Conservation (phyloP, 2,329 filamentous ascomycete species). For the Beauveria caledonica region DNA sequence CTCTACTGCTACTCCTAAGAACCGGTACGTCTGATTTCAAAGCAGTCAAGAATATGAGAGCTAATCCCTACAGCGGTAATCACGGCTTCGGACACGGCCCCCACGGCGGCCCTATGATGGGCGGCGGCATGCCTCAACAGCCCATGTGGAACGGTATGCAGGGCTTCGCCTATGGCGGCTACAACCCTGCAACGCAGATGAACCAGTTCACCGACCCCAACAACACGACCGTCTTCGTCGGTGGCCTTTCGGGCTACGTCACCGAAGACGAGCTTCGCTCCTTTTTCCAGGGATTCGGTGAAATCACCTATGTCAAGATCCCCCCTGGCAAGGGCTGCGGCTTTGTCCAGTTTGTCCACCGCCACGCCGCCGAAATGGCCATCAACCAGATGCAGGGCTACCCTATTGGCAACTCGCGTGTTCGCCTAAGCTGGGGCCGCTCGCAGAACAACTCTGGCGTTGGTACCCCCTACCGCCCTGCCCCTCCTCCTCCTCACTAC, state of each 20-base stretch:
- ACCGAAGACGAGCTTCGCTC: constrained; percentile 99
- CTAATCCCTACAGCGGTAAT: constrained; percentile 23
- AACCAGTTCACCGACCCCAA: constrained; percentile 99
- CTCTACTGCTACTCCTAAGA: constrained; percentile 95
- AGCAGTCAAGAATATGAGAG: constrained; percentile 12
- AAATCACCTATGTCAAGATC: constrained; percentile 99
- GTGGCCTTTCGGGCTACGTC: constrained; percentile 92
- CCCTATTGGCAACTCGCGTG: constrained; percentile 96
- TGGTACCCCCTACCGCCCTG: constrained; percentile 92
- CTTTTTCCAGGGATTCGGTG: constrained; percentile 99
- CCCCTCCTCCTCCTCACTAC: constrained; percentile 58
- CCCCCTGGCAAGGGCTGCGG: constrained; percentile 98
- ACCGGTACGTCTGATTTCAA: constrained; percentile 41
- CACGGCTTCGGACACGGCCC: constrained; percentile 36
- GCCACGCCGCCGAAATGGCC: constrained; percentile 97
- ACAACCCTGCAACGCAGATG: constrained; percentile 56
- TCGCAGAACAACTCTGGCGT: constrained; percentile 99
- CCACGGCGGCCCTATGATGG: constrained; percentile 36
- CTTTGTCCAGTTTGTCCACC: constrained; percentile 98
- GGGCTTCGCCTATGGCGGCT: constrained; percentile 33
- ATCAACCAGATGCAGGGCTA: constrained; percentile 99
- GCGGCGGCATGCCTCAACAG: constrained; percentile 37
- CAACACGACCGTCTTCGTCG: constrained; percentile 98
- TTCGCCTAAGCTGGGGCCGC: constrained; percentile 93
- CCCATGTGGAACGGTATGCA: constrained; percentile 34